These are phyloP conservation scores for Chrysochromulina tobinii DNA, from an alignment of 78 protist genomes.

Conservation along the genomic window DNA sequence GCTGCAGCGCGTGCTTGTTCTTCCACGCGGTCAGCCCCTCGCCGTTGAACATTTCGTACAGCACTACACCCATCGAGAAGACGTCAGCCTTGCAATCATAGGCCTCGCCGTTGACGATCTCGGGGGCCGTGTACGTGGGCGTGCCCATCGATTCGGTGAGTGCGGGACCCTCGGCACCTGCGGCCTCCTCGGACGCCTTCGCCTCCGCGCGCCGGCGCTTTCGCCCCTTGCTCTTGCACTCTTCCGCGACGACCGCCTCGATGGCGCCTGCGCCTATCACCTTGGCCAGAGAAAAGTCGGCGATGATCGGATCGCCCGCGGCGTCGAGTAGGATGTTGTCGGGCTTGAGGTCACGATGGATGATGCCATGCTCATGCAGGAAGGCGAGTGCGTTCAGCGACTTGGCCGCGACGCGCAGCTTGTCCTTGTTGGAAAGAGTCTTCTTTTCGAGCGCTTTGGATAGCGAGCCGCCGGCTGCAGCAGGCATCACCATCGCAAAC, in stretches of 20 bases:
- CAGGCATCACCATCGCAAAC: conserved; percentile 8
- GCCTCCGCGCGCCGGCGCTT: neutral
- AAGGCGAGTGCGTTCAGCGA: neutral
- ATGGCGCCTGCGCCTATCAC: neutral
- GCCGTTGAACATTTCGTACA: neutral
- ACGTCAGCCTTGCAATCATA: neutral
- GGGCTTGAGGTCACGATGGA: conserved; percentile 50
- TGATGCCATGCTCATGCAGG: conserved; percentile 1
- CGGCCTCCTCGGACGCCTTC: neutral
- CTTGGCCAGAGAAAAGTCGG: conserved; percentile 32
- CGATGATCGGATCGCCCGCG: neutral
- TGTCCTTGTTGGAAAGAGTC: neutral
- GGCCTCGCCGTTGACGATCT: neutral
- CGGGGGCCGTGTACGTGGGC: conserved; percentile 43
- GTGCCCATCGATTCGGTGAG: conserved; percentile 5
- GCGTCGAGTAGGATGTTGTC: conserved; percentile 12
- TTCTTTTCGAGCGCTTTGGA: neutral
- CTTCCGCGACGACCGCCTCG: neutral
- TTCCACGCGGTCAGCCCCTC: neutral
- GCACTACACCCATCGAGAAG: neutral
- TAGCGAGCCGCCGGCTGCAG: neutral
- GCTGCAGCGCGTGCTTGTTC: neutral
- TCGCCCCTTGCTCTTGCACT: neutral
- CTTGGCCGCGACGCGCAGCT: neutral
- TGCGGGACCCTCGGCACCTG: neutral